Base-by-base conservation (phyloP, 306 rosid genomes). In the Castanopsis chinensis region DNA sequence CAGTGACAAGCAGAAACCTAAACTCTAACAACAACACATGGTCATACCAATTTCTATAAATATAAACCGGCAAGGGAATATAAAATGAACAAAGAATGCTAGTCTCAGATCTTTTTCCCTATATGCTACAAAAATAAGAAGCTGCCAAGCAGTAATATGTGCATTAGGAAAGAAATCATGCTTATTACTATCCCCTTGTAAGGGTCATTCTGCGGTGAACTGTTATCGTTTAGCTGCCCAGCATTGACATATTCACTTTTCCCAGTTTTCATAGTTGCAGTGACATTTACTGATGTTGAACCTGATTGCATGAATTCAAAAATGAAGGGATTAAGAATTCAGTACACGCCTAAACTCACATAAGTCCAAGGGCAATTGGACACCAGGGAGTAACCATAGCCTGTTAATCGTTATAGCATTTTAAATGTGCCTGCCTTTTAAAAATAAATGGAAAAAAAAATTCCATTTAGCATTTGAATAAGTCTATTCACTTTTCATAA, bases 161-260 rank as follows among this genome's bases (percentile, higher is more conserved):
- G 74, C 45, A 89, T 18, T 32, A 91, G 69, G 79, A 87, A 86
- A 63, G 91, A 89, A 69, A 89, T 51, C 41, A 92, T 13, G 78
- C 81, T 71, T 67, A 75, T 63, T 72, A 56, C 73, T 53, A 84
- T 72, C 60, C 74, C 79, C 78, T 72, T 75, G 81, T 75, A 57
- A 27, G 81, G 85, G 57, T 85, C 73, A 12, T 64, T 81, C 27
- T 45, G 85, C 45, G 82, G 30, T 65, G 90, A 88, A 73, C 68
- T 78, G 87, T 86, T 74, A 7, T 87, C 85, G 63, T 94, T 85
- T 5, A 89, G 27, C 73, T 93, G 90, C 67, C 97, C 94, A 14
- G 98, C 86, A 55, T 89, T 93, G 49, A 95, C 97, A 75, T 11
- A 91, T 80, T 93, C 97, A 68, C 94, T 93, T 77, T 84, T 88